These are phyloP conservation scores for Candida gigantensis DNA, from an alignment of 1,139 yeast species.

Conservation along the genomic window DNA sequence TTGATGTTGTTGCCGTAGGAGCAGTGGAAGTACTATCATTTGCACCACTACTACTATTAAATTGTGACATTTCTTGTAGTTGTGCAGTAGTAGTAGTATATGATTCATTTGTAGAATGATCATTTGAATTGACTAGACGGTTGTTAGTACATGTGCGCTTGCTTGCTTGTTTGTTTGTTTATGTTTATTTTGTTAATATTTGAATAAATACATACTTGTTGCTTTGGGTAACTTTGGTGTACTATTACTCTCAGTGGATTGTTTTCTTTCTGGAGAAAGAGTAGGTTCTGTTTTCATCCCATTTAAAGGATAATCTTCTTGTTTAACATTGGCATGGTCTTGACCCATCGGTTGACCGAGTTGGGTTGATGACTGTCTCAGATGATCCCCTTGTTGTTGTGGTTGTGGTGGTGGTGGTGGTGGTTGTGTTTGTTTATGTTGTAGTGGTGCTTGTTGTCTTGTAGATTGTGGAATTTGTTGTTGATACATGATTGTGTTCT, in stretches of 20 bases:
- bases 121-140: no score
- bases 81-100: constrained; percentile 12
- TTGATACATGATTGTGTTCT: constrained; percentile 7
- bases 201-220: constrained; percentile 23
- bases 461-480: constrained; percentile 25
- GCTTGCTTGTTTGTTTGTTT: no score
- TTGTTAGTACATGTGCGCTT: background rate
- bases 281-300: constrained; percentile 24
- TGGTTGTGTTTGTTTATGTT: constrained; percentile 9
- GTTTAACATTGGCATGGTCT: no score
- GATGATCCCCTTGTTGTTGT: constrained; percentile 28
- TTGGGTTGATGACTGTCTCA: constrained; percentile 16
- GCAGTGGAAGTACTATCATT: constrained; percentile 7
- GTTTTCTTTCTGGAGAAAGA: constrained; percentile 39
- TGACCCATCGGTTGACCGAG: constrained; percentile 27
- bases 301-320: constrained; percentile 3
- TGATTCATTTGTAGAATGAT: constrained; percentile 16
- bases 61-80: constrained; percentile 7
- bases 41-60: constrained; percentile 5
- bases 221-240: constrained; percentile 42
- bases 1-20: constrained; percentile 5
- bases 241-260: constrained; percentile 10
- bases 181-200: no score
- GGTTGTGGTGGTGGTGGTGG: constrained; percentile 18
- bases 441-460: constrained; percentile 17